A percentile compares a stretch with the other conserved stretches of the same genome.
These are phyloP conservation scores for Arthrocladium fulminans DNA, from an alignment of 2,329 filamentous ascomycete genomes.

Conservation along the genomic window DNA sequence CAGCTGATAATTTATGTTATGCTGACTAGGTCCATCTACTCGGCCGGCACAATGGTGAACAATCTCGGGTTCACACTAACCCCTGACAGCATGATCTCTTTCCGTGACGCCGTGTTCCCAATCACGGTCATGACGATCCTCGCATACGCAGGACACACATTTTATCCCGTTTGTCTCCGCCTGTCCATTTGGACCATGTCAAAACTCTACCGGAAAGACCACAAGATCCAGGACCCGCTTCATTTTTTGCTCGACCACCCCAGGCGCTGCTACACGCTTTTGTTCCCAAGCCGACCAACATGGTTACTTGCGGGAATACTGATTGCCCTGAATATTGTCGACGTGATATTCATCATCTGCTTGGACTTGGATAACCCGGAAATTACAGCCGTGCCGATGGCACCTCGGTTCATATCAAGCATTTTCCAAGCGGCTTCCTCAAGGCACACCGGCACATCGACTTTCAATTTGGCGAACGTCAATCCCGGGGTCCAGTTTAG, in stretches of 20 bases:
- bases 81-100: slow-evolving; percentile 45
- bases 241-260: slow-evolving; percentile 33
- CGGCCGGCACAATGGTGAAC: slow-evolving; percentile 43
- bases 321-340: slow-evolving; percentile 50
- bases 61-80: slow-evolving; percentile 50
- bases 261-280: slow-evolving; percentile 27
- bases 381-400: slow-evolving; percentile 43
- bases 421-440: slow-evolving; percentile 56
- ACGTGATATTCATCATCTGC: slow-evolving; percentile 59
- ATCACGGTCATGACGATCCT: slow-evolving; percentile 30
- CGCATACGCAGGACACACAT: slow-evolving; percentile 54
- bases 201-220: slow-evolving; percentile 1
- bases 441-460: slow-evolving; percentile 57
- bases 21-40: slow-evolving; percentile 40
- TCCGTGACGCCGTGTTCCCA: slow-evolving; percentile 35
- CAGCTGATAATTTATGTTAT: background rate
- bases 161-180: slow-evolving; percentile 56
- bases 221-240: slow-evolving; percentile 28
- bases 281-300: slow-evolving; percentile 56
- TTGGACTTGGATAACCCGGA: slow-evolving; percentile 54
- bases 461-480: slow-evolving; percentile 51
- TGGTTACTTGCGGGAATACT: slow-evolving; percentile 59
- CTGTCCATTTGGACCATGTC: slow-evolving; percentile 47
- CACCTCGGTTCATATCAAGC: slow-evolving; percentile 52
- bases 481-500: slow-evolving; percentile 50